Conservation (phyloP, 768 basidiomycete genomes). For the Tremella yokohamensis region DNA sequence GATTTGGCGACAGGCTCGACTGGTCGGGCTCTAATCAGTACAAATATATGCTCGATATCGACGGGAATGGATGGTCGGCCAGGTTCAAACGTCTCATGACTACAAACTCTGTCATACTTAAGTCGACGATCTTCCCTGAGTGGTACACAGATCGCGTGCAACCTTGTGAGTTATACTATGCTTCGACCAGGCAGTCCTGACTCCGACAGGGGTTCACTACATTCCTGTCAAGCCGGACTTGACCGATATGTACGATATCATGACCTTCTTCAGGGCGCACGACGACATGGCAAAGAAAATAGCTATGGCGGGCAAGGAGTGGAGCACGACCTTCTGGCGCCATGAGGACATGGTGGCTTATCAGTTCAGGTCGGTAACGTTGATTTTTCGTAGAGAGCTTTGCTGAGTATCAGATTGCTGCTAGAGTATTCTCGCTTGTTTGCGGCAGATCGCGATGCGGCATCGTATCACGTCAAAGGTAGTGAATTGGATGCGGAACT, state of each 20-base stretch:
- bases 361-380: slow-evolving; percentile 38
- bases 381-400: not conserved
- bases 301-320: slow-evolving; percentile 48
- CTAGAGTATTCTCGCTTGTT: slow-evolving; percentile 15
- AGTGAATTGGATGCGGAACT: slow-evolving; percentile 9
- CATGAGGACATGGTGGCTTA: slow-evolving; percentile 51
- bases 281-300: slow-evolving; percentile 51
- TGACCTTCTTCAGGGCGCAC: slow-evolving; percentile 47
- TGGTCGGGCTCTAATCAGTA: slow-evolving; percentile 42
- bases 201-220: slow-evolving; percentile 43
- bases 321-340: slow-evolving; percentile 51
- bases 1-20: slow-evolving; percentile 29
- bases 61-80: slow-evolving; percentile 52
- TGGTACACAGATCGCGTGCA: slow-evolving; percentile 48
- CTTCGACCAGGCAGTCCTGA: not conserved
- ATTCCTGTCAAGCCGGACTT: slow-evolving; percentile 53
- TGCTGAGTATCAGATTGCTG: slow-evolving; percentile 17
- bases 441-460: slow-evolving; percentile 21
- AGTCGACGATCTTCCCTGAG: slow-evolving; percentile 50
- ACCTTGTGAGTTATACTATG: slow-evolving; percentile 23
- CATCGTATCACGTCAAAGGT: slow-evolving; percentile 19
- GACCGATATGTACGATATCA: slow-evolving; percentile 52
- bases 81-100: slow-evolving; percentile 51
- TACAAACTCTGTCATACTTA: slow-evolving; percentile 45
- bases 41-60: slow-evolving; percentile 50